Percentiles rank a stretch among this genome's conserved stretches.
Evolutionary conservation across 176 grass and related monocot genomes (phyloP).

Genomic region (Themeda triandra): DNA sequence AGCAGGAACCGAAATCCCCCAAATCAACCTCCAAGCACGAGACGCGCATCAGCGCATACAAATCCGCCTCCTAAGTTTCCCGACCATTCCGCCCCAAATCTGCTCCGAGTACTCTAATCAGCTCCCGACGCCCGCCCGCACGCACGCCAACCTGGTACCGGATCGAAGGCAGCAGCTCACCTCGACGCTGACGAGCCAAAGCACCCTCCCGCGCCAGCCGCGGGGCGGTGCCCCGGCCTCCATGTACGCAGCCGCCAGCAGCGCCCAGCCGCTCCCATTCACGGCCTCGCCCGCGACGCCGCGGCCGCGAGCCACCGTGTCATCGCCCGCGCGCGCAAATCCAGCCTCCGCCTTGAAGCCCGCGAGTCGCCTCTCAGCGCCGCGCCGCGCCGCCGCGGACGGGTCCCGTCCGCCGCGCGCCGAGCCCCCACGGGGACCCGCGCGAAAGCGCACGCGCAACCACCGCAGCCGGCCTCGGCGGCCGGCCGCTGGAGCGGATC

Average conservation of each 20-base stretch:
- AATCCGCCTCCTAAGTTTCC: not conserved
- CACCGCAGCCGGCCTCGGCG: not conserved
- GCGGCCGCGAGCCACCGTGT: conserved; percentile 7
- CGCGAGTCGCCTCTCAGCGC: not conserved
- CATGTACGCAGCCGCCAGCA: conserved; percentile 35
- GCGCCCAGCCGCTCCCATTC: conserved; percentile 49
- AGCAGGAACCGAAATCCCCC: not conserved
- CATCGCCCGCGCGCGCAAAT: not conserved
- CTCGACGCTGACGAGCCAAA: conserved; percentile 38
- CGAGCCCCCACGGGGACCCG: not conserved
- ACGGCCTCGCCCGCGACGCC: conserved; percentile 19
- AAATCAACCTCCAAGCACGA: conserved; percentile 2
- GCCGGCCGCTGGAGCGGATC: conserved; percentile 26
- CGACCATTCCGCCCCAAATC: conserved; percentile 22
- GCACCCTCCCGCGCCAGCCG: conserved; percentile 34
- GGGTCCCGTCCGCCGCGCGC: not conserved
- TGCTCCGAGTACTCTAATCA: not conserved
- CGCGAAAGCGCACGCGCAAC: not conserved
- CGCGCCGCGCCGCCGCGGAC: not conserved
- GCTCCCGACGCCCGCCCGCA: not conserved
- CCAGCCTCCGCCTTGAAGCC: not conserved
- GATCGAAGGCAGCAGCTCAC: conserved; percentile 45
- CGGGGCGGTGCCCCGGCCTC: conserved; percentile 27
- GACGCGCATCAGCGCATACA: not conserved
- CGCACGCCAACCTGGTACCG: not conserved